Base-by-base conservation (phyloP, 768 basidiomycete genomes). In the Galerina sulciceps region DNA sequence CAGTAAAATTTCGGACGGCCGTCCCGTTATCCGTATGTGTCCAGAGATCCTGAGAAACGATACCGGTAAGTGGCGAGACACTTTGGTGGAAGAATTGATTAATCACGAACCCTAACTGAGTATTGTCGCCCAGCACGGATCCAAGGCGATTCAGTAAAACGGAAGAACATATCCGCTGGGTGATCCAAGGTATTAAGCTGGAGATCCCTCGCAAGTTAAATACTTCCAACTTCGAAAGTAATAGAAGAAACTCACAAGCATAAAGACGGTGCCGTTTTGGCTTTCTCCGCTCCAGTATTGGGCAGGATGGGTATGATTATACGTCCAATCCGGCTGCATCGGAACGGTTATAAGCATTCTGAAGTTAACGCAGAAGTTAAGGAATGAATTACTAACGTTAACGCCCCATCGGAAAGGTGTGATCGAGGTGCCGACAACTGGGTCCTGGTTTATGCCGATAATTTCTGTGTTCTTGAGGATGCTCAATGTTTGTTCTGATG, bases 391-490 rank as follows among this genome's bases (percentile, higher is more conserved):
- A 68, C 85, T 53, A 60, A 89, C 87, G 62, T 87, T 86, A 59
- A 86, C 68, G 3, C 88, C 88, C 87, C 88, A 89, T 64, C 85
- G 74, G 76, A 89, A 89, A 9, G 88, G 88, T 31, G 85, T 80
- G 41, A 89, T 75, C 13, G 81, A 81, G 13, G 81, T 82, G 5
- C 87, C 87, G 26, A 83, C 76, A 1, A 84, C 84, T 0, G 84
- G 77, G 64, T 90, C 88, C 68, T 89, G 88, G 67, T 87, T 86
- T 61, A 89, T 87, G 18, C 85, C 87, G 22, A 90, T 81, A 48
- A 89, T 82, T 69, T 90, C 88, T 20, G 60, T 69, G 68, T 89
- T 90, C 65, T 76, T 85, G 47, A 88, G 75, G 60, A 89, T 84
- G 22, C 75, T 74, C 5, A 89, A 71, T 15, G 79, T 79, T 55